Conservation (phyloP, 371 early-diverging fungal genomes). For the Caulochytrium protostelioides region DNA sequence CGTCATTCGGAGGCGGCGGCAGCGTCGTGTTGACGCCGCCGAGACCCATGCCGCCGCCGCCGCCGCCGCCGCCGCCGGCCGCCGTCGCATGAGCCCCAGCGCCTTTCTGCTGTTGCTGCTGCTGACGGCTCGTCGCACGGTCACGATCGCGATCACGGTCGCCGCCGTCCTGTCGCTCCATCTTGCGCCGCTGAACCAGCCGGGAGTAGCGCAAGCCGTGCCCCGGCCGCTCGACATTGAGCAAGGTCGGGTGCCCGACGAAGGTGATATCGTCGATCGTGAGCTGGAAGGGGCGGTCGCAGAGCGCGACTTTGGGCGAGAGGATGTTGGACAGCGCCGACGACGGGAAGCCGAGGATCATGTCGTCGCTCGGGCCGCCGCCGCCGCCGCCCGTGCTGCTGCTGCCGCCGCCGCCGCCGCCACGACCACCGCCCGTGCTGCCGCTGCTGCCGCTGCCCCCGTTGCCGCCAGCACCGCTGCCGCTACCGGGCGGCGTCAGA, state of each 20-base stretch:
- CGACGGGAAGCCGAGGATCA: slow-evolving; percentile 44
- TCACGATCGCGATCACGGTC: slow-evolving; percentile 4
- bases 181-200: too few relatives aligned
- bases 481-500: neutral
- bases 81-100: too few relatives aligned
- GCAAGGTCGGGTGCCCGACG: slow-evolving; percentile 32
- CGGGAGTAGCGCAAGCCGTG: too few relatives aligned
- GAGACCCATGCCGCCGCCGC: too few relatives aligned
- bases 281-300: slow-evolving; percentile 55
- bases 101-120: too few relatives aligned
- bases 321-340: slow-evolving; percentile 47
- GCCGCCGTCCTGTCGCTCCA: slow-evolving; percentile 7
- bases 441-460: neutral
- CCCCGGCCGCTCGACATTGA: slow-evolving; percentile 20
- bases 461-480: neutral
- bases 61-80: too few relatives aligned
- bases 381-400: neutral
- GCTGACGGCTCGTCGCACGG: too few relatives aligned
- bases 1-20: too few relatives aligned
- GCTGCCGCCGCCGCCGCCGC: too few relatives aligned
- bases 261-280: slow-evolving; percentile 52
- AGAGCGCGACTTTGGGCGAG: slow-evolving; percentile 45
- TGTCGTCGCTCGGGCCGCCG: neutral
- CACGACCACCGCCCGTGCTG: neutral
- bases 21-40: too few relatives aligned